Conservation (phyloP, 108 stramenopile species). For the Nannochloropsis gaditana region DNA sequence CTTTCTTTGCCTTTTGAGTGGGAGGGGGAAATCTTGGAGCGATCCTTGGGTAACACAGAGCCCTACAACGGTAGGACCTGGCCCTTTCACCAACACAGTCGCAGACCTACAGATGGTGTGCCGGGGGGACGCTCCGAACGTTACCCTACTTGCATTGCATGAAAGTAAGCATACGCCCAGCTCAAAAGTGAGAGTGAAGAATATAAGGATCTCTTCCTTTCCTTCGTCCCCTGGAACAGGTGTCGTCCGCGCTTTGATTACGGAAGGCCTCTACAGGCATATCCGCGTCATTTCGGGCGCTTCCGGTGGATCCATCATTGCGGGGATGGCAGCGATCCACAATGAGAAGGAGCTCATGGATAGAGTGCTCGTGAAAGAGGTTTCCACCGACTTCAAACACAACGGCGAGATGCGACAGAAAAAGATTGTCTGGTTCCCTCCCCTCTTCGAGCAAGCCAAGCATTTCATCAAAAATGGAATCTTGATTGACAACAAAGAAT, state of each 20-base stretch:
- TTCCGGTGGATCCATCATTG: constrained; percentile 87
- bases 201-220: background rate
- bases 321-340: constrained; percentile 81
- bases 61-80: no score
- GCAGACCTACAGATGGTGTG: no score
- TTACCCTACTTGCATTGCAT: no score
- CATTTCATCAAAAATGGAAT: constrained; percentile 69
- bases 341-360: constrained; percentile 83
- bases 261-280: constrained; percentile 65
- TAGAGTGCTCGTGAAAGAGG: constrained; percentile 68
- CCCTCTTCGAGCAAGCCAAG: constrained; percentile 63
- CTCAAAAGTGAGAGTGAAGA: no score
- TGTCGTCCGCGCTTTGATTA: constrained; percentile 71
- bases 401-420: constrained; percentile 70
- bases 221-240: constrained; percentile 41
- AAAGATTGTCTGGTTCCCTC: constrained; percentile 80
- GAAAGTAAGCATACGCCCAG: no score
- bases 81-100: no score
- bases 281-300: constrained; percentile 91
- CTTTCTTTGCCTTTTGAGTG: no score
- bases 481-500: constrained; percentile 68
- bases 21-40: no score
- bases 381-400: constrained; percentile 68
- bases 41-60: no score
- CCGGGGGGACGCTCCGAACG: no score